A percentile compares a stretch with the other conserved stretches of the same genome.
These are phyloP conservation scores for Phaeosphaeriaceae sp. DNA, from an alignment of 2,329 filamentous ascomycete genomes.

Conservation along the genomic window DNA sequence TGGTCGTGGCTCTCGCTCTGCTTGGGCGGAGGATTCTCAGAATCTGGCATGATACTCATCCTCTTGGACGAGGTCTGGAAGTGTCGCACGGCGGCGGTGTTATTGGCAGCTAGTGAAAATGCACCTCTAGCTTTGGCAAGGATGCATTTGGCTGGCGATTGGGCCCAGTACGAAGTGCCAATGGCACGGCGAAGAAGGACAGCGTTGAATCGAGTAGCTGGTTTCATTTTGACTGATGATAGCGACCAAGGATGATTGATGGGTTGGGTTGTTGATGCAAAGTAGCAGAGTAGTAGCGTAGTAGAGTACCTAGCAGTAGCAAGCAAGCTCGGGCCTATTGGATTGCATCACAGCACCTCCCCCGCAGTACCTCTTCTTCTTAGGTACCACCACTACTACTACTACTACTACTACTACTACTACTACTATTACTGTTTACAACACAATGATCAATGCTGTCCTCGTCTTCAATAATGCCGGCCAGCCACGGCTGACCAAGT, in stretches of 20 bases:
- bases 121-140: conserved; percentile 25
- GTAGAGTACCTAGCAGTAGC: background rate
- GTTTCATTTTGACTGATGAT: conserved; percentile 24
- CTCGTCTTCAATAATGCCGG: conserved; percentile 98
- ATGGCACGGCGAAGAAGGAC: conserved; percentile 30
- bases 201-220: conserved; percentile 28
- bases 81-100: conserved; percentile 18
- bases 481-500: conserved; percentile 95
- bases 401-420: background rate
- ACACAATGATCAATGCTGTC: conserved; percentile 93
- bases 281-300: background rate
- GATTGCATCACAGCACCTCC: background rate
- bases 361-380: background rate
- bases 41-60: conserved; percentile 53
- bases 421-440: background rate
- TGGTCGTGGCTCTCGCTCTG: conserved; percentile 43
- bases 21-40: conserved; percentile 48
- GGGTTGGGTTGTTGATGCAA: conserved; percentile 2
- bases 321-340: background rate
- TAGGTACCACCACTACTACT: no score
- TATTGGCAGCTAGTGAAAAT: conserved; percentile 5
- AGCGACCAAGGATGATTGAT: background rate
- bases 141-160: conserved; percentile 34
- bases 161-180: conserved; percentile 27
- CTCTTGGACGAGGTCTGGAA: conserved; percentile 35